Conservation (phyloP, 2,329 filamentous ascomycete species). For the Phaeosphaeriaceae sp. region DNA sequence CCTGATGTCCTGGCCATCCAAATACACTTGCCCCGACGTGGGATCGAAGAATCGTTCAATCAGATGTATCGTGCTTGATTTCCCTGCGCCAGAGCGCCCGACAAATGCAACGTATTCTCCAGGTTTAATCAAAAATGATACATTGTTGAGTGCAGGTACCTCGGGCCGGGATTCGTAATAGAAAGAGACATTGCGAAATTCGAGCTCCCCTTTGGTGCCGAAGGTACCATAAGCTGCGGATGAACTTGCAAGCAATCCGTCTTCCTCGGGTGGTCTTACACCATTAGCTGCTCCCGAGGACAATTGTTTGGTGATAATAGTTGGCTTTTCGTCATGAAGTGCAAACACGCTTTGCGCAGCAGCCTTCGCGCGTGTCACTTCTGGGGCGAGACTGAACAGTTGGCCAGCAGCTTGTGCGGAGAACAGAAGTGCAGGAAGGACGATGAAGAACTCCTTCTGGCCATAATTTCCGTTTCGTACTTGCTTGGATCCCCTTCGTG, state of each 20-base stretch:
- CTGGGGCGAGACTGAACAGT: conserved; percentile 55
- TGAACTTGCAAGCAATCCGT: conserved; percentile 17
- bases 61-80: conserved; percentile 55
- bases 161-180: conserved; percentile 41
- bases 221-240: conserved; percentile 27
- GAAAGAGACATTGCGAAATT: conserved; percentile 44
- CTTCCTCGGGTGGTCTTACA: conserved; percentile 3
- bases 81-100: conserved; percentile 55
- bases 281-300: not conserved
- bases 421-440: conserved; percentile 55
- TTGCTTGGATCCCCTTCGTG: conserved; percentile 47
- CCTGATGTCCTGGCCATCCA: conserved; percentile 53
- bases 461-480: conserved; percentile 53
- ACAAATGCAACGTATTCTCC: conserved; percentile 52
- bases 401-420: conserved; percentile 56
- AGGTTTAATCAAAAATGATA: conserved; percentile 48
- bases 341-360: conserved; percentile 54
- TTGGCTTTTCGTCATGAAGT: conserved; percentile 49
- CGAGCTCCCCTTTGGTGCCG: conserved; percentile 35
- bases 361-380: conserved; percentile 53
- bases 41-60: conserved; percentile 56
- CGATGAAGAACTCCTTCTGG: conserved; percentile 54
- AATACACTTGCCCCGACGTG: conserved; percentile 45
- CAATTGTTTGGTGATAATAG: conserved; percentile 40
- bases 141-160: conserved; percentile 43